These are phyloP conservation scores for Stevia rebaudiana DNA, from an alignment of 140 eudicot species.

Conservation along the genomic window DNA sequence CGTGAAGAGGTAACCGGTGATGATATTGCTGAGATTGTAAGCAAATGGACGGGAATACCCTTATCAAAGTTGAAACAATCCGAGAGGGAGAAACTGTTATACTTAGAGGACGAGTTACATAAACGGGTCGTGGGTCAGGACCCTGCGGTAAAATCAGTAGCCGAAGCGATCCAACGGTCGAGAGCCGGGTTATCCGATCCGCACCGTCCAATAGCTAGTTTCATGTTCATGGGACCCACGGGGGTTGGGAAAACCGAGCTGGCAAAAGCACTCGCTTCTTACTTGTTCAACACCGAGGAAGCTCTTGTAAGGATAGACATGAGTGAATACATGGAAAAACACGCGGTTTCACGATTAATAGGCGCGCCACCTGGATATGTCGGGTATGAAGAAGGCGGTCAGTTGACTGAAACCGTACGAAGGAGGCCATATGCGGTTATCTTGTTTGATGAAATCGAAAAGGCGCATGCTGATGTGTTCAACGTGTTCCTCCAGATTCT, in stretches of 20 bases:
- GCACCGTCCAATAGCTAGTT: slow-evolving; percentile 95
- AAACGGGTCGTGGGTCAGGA: slow-evolving; percentile 91
- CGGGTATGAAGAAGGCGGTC: slow-evolving; percentile 99
- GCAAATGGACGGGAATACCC: slow-evolving; percentile 99
- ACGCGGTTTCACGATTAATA: slow-evolving; percentile 77
- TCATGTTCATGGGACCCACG: slow-evolving; percentile 99
- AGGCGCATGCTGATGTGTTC: slow-evolving; percentile 16
- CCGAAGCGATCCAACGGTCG: slow-evolving; percentile 97
- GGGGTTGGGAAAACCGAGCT: slow-evolving; percentile 98
- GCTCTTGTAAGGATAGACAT: slow-evolving; percentile 94
- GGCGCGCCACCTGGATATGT: slow-evolving; percentile 99
- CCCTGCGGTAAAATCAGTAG: slow-evolving; percentile 85
- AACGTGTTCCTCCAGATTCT: slow-evolving; percentile 86
- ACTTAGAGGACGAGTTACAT: slow-evolving; percentile 75
- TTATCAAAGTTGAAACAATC: slow-evolving; percentile 89
- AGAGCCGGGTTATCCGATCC: slow-evolving; percentile 98
- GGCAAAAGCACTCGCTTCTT: slow-evolving; percentile 95
- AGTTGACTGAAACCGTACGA: slow-evolving; percentile 77
- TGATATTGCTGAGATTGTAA: slow-evolving; percentile 92
- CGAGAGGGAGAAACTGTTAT: slow-evolving; percentile 72
- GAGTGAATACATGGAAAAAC: slow-evolving; percentile 99
- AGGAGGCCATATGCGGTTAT: slow-evolving; percentile 93
- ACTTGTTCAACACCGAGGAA: slow-evolving; percentile 92
- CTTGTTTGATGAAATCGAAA: slow-evolving; percentile 47
- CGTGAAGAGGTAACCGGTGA: slow-evolving; percentile 92